Evolutionary conservation across 352 stramenopile genomes (phyloP).

Genomic region (Phytopythium helicoides): DNA sequence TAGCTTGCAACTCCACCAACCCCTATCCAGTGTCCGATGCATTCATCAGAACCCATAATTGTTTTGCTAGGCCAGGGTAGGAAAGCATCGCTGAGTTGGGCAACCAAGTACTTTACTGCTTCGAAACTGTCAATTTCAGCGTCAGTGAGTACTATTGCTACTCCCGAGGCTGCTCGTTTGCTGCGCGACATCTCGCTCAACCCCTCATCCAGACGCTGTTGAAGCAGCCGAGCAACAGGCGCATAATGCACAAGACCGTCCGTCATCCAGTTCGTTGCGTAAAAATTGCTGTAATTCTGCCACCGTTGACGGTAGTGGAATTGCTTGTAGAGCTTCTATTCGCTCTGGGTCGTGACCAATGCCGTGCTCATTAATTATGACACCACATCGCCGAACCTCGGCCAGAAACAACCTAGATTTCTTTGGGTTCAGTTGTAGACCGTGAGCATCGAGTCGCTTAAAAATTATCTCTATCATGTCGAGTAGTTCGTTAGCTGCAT

Average conservation of each 20-base stretch:
- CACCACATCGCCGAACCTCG: conserved; percentile 16
- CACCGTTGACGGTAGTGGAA: background rate
- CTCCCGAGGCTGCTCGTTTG: conserved; percentile 9
- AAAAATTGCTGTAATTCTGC: conserved; percentile 25
- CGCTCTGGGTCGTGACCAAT: conserved; percentile 10
- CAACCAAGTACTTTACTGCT: conserved; percentile 1
- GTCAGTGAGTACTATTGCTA: conserved; percentile 1
- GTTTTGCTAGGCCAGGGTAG: conserved; percentile 1
- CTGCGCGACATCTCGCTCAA: conserved; percentile 1
- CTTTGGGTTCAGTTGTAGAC: conserved; percentile 15
- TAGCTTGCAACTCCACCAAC: conserved; percentile 7
- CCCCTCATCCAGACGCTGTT: conserved; percentile 7
- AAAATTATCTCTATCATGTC: conserved; percentile 12
- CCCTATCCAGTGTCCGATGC: conserved; percentile 8
- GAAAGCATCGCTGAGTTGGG: conserved; percentile 1
- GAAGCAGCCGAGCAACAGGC: conserved; percentile 7
- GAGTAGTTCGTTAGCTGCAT: conserved; percentile 9
- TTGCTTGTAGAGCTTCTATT: conserved; percentile 7
- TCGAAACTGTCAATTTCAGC: conserved; percentile 4
- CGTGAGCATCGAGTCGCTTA: conserved; percentile 2
- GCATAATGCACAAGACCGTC: conserved; percentile 14
- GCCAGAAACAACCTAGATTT: conserved; percentile 17
- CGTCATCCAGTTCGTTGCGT: conserved; percentile 15
- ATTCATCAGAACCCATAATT: conserved; percentile 3
- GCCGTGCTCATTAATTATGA: conserved; percentile 11